phyloP scores from a whole-genome alignment of 2,329 filamentous ascomycete genomes.

The Colletotrichum costaricense region DNA sequence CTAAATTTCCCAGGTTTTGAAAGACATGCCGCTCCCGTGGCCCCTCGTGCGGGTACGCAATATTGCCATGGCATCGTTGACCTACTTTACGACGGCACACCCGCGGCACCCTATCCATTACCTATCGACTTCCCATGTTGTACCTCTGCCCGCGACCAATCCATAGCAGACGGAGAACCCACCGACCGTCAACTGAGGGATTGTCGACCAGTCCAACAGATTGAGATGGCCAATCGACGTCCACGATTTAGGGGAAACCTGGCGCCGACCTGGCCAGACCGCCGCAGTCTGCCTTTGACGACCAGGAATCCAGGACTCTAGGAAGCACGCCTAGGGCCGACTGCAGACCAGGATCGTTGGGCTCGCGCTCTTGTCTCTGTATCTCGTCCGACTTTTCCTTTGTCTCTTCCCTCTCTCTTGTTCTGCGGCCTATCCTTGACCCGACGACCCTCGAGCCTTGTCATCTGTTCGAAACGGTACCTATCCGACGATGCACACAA shows the following conservation, averaged over 20 bases:
- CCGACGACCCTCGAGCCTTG: background rate
- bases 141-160: background rate
- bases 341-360: conserved; percentile 3
- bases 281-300: background rate
- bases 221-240: background rate
- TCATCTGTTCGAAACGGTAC: background rate
- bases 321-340: background rate
- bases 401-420: background rate
- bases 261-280: conserved; percentile 15
- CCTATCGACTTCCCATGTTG: background rate
- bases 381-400: background rate
- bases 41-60: background rate
- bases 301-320: background rate
- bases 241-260: background rate
- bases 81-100: background rate
- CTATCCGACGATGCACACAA: background rate
- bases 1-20: background rate
- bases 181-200: background rate
- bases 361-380: background rate
- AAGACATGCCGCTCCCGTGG: background rate
- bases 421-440: background rate
- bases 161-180: background rate
- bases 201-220: background rate
- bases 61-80: conserved; percentile 1
- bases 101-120: background rate